These are phyloP conservation scores for Rhododendron ferrugineum DNA, from an alignment of 148 eudicot genomes.

Conservation along the genomic window DNA sequence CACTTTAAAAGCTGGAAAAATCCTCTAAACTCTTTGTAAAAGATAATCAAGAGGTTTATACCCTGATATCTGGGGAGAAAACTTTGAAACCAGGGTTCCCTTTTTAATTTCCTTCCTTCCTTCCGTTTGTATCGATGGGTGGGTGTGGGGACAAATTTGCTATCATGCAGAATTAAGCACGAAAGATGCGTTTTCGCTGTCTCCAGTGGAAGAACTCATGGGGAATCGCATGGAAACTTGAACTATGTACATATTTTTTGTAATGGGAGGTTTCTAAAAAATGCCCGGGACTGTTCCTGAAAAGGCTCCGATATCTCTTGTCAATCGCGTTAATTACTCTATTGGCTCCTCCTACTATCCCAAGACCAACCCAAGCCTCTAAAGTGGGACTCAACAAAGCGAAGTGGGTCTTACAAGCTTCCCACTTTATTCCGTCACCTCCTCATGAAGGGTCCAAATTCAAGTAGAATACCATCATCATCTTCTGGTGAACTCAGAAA, in stretches of 20 bases:
- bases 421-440: neutral
- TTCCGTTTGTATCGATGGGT: too few relatives aligned
- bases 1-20: neutral
- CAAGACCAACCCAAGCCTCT: neutral
- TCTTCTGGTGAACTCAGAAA: neutral
- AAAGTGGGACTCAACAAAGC: neutral
- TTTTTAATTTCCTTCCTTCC: too few relatives aligned
- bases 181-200: neutral
- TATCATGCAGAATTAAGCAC: neutral
- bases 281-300: neutral
- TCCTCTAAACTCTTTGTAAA: neutral
- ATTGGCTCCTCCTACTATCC: neutral
- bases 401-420: neutral
- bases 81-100: too few relatives aligned
- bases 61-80: too few relatives aligned
- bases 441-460: neutral
- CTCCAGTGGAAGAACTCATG: neutral
- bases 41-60: too few relatives aligned
- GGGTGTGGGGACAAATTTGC: too few relatives aligned
- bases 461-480: neutral
- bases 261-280: neutral
- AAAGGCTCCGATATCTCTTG: neutral
- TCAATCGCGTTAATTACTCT: neutral
- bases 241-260: neutral
- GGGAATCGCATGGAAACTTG: neutral